Conservation (phyloP, 257 asterid species). For the Solanum clarkiae region DNA sequence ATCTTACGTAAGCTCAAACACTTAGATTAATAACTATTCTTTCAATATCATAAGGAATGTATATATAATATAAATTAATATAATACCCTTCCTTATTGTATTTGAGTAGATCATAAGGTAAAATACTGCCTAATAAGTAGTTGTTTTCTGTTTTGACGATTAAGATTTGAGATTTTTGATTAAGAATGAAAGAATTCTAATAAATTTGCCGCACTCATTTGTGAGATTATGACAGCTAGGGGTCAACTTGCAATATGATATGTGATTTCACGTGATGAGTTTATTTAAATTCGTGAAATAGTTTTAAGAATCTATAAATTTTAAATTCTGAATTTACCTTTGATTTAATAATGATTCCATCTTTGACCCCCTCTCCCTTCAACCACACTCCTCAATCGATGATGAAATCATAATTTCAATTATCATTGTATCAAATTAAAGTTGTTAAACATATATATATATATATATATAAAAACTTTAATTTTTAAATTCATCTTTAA, state of each 20-base stretch:
- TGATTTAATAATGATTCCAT: no score
- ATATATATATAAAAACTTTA: not conserved
- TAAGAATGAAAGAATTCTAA: not conserved
- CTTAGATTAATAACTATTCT: no score
- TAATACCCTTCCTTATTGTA: not conserved
- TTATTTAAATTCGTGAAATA: not conserved
- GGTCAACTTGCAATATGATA: not conserved
- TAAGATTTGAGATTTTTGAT: not conserved
- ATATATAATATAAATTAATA: not conserved
- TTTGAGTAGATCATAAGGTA: not conserved
- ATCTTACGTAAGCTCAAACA: no score
- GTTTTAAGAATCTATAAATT: not conserved
- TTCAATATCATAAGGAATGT: no score
- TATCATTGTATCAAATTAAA: not conserved
- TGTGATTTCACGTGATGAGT: not conserved
- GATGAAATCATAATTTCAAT: not conserved
- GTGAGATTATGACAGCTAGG: not conserved
- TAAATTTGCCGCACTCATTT: not conserved
- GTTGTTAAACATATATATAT: not conserved
- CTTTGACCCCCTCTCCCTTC: not conserved
- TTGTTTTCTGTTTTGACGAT: not conserved
- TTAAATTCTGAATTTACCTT: not conserved
- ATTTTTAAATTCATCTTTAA: not conserved
- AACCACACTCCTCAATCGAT: not conserved
- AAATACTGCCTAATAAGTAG: not conserved